A percentile compares a stretch with the other conserved stretches of the same genome.
phyloP scores from a whole-genome alignment of 352 stramenopile genomes.

The Blastocystis sp. region DNA sequence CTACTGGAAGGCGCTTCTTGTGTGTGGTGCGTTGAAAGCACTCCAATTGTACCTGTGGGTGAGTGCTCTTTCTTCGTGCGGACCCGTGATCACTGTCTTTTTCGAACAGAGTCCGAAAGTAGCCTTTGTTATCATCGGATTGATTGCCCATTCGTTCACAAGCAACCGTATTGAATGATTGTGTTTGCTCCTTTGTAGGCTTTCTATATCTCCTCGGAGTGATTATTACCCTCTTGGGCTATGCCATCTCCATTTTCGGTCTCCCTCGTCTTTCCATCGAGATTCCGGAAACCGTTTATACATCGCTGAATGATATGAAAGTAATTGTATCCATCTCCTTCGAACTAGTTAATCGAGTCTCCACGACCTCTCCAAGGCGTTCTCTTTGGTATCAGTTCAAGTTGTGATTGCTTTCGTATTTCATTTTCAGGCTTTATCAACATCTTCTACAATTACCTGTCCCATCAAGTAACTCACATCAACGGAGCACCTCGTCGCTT shows the following conservation, averaged over 20 bases:
- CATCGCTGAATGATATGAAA: constrained; percentile 16
- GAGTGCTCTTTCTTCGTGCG: constrained; percentile 5
- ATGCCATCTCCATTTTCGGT: constrained; percentile 1
- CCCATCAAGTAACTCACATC: constrained; percentile 8
- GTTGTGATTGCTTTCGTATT: background rate
- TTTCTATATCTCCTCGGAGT: constrained; percentile 3
- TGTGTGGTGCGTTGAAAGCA: background rate
- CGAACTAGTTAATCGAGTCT: background rate
- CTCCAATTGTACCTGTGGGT: constrained; percentile 23
- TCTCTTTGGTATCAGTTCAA: background rate
- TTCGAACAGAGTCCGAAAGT: constrained; percentile 44
- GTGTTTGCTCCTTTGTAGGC: background rate
- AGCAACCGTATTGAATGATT: background rate
- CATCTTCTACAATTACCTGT: constrained; percentile 47
- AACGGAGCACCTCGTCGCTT: background rate
- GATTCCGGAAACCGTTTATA: constrained; percentile 11
- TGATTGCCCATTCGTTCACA: background rate
- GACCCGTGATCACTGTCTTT: background rate
- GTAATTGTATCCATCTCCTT: background rate
- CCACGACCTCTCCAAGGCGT: background rate
- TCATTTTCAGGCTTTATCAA: background rate
- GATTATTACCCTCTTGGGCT: background rate
- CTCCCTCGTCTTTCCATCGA: background rate
- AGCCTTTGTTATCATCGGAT: background rate
- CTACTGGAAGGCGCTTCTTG: constrained; percentile 23